Percentiles rank a stretch among this genome's conserved stretches.
phyloP scores from a whole-genome alignment of 495 filamentous ascomycete genomes.

The Neohortaea acidophila region DNA sequence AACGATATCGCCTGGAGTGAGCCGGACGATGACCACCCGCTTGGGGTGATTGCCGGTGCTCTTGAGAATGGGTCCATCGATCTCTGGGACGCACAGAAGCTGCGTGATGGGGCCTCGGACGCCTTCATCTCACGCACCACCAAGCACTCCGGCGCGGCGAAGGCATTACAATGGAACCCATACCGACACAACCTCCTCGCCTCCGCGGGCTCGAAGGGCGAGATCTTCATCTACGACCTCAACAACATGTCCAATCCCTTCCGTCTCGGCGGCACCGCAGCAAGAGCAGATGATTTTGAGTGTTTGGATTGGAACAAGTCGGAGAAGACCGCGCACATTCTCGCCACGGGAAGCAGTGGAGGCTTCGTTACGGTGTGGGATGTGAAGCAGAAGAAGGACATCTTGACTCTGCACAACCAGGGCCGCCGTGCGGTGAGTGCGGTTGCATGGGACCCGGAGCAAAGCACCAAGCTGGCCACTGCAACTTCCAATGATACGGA shows the following conservation, averaged over 20 bases:
- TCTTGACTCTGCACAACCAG: conserved; percentile 81
- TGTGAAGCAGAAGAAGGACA: conserved; percentile 91
- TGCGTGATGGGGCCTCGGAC: conserved; percentile 47
- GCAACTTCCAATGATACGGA: conserved; percentile 83
- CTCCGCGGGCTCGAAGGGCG: conserved; percentile 84
- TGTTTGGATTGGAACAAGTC: conserved; percentile 89
- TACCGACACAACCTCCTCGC: conserved; percentile 79
- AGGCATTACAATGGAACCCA: conserved; percentile 96
- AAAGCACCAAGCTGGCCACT: conserved; percentile 81
- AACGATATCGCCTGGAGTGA: conserved; percentile 92
- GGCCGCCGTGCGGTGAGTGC: conserved; percentile 87
- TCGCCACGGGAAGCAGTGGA: conserved; percentile 84
- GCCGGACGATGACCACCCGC: conserved; percentile 55
- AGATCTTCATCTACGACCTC: conserved; percentile 90
- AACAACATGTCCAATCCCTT: conserved; percentile 78
- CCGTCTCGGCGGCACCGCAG: conserved; percentile 71
- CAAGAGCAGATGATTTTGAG: conserved; percentile 83
- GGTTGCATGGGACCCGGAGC: conserved; percentile 92
- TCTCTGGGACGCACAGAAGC: conserved; percentile 86
- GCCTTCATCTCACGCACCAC: conserved; percentile 72
- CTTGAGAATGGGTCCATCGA: conserved; percentile 93
- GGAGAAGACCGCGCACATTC: conserved; percentile 77
- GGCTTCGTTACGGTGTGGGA: conserved; percentile 99
- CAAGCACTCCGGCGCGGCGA: conserved; percentile 86
- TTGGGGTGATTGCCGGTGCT: conserved; percentile 84